phyloP scores from a whole-genome alignment of 1,284 basidiomycete genomes.

The Crepidotus sp. region DNA sequence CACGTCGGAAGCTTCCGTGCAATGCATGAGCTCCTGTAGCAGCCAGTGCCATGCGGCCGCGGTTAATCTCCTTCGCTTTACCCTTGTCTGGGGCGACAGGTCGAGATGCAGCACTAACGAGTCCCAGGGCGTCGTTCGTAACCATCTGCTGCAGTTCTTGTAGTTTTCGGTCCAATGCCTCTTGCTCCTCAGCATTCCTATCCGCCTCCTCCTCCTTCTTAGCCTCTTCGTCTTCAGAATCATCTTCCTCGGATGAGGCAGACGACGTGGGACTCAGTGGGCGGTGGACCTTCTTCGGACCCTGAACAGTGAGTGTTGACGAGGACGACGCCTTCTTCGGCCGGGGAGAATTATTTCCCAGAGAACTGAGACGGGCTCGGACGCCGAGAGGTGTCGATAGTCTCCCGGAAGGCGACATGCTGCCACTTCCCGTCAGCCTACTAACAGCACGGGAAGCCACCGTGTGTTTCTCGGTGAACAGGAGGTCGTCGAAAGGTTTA shows the following conservation, averaged over 20 bases:
- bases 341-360: conserved; percentile 40
- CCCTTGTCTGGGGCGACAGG: conserved; percentile 19
- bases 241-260: conserved; percentile 40
- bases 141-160: conserved; percentile 59
- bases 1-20: conserved; percentile 28
- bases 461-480: conserved; percentile 26
- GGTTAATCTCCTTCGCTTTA: conserved; percentile 28
- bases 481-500: conserved; percentile 26
- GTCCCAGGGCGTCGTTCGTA: conserved; percentile 60
- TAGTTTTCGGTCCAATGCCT: conserved; percentile 55
- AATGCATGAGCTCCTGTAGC: conserved; percentile 27
- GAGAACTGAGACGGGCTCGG: conserved; percentile 59
- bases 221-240: conserved; percentile 53
- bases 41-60: conserved; percentile 37
- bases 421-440: conserved; percentile 25
- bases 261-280: conserved; percentile 36
- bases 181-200: conserved; percentile 55
- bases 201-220: conserved; percentile 60
- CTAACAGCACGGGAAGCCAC: conserved; percentile 23
- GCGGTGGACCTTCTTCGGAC: conserved; percentile 30
- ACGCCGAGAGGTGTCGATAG: conserved; percentile 47
- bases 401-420: conserved; percentile 31
- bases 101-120: conserved; percentile 44
- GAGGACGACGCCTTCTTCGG: conserved; percentile 53
- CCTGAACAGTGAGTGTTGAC: conserved; percentile 59